Evolutionary conservation across 805 yeast species (phyloP).

Genomic region (Yarrowia phangngaensis): DNA sequence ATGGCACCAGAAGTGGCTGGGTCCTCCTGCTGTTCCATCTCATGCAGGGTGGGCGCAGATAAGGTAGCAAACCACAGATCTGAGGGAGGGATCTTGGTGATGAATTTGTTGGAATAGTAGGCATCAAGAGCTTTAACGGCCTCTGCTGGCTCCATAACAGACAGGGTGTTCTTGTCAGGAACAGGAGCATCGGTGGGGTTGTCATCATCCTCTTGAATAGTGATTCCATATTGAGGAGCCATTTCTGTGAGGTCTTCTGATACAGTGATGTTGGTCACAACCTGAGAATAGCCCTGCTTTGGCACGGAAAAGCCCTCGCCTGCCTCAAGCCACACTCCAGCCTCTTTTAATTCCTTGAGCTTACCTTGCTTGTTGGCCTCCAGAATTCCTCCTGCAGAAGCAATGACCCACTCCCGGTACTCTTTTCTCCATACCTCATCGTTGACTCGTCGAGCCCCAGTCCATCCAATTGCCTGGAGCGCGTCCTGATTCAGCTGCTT

Average conservation of each 20-base stretch:
- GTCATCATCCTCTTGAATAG: conserved; percentile 2
- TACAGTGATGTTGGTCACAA: conserved; percentile 7
- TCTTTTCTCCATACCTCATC: conserved; percentile 65
- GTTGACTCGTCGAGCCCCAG: conserved; percentile 77
- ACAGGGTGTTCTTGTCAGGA: conserved; percentile 5
- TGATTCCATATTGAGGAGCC: conserved; percentile 24
- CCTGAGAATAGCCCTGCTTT: conserved; percentile 3
- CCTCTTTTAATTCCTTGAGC: conserved; percentile 43
- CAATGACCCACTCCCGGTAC: conserved; percentile 61
- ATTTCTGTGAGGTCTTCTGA: conserved; percentile 18
- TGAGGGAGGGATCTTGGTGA: conserved; percentile 13
- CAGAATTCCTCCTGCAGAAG: conserved; percentile 63
- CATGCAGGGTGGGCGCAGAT: conserved; percentile 12
- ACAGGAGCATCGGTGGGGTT: conserved; percentile 5
- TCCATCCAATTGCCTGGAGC: conserved; percentile 73
- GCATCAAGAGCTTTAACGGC: conserved; percentile 15
- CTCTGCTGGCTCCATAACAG: conserved; percentile 5
- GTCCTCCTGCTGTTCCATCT: conserved; percentile 21
- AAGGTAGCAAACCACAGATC: conserved; percentile 23
- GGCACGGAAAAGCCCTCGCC: conserved; percentile 15
- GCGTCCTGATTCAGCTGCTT: conserved; percentile 44
- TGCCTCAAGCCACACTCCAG: conserved; percentile 16
- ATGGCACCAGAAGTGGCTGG: conserved; percentile 1
- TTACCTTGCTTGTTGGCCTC: conserved; percentile 72
- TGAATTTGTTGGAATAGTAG: conserved; percentile 10